These are phyloP conservation scores for Saccharomycopsis schoenii DNA, from an alignment of 805 yeast species.

Conservation along the genomic window DNA sequence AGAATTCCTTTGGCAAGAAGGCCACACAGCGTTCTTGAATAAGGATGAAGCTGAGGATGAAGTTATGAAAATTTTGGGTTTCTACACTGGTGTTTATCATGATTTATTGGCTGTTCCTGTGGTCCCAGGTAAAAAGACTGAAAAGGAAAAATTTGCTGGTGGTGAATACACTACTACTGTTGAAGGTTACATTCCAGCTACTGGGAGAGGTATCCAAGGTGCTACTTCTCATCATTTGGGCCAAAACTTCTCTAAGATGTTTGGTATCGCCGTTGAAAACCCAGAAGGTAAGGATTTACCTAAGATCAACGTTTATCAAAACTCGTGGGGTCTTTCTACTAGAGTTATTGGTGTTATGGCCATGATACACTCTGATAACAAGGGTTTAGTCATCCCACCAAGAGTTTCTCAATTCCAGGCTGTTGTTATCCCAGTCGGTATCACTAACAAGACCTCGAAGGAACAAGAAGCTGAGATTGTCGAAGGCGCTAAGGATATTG, in stretches of 20 bases:
- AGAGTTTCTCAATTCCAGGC: constrained; percentile 89
- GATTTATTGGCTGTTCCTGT: constrained; percentile 97
- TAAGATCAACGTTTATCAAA: constrained; percentile 84
- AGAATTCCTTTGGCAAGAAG: constrained; percentile 99
- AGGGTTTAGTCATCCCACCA: constrained; percentile 97
- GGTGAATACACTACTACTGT: constrained; percentile 91
- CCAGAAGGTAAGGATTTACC: constrained; percentile 87
- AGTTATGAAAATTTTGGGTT: constrained; percentile 77
- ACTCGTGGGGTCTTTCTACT: constrained; percentile 98
- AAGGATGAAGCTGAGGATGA: constrained; percentile 72
- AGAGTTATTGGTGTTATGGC: constrained; percentile 99
- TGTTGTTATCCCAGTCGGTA: constrained; percentile 90
- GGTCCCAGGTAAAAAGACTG: constrained; percentile 89
- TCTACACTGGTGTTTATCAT: constrained; percentile 76
- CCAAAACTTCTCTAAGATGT: constrained; percentile 97
- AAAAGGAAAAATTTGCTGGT: constrained; percentile 97
- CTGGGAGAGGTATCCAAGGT: constrained; percentile 99
- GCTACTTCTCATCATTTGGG: constrained; percentile 98
- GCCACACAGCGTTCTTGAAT: constrained; percentile 95
- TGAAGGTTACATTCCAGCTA: constrained; percentile 95
- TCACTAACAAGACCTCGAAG: constrained; percentile 74
- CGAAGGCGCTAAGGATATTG: constrained; percentile 62
- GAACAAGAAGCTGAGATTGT: constrained; percentile 64
- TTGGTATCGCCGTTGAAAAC: constrained; percentile 88
- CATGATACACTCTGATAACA: constrained; percentile 97